phyloP scores from a whole-genome alignment of 352 stramenopile genomes.

The Phytophthora pisi region DNA sequence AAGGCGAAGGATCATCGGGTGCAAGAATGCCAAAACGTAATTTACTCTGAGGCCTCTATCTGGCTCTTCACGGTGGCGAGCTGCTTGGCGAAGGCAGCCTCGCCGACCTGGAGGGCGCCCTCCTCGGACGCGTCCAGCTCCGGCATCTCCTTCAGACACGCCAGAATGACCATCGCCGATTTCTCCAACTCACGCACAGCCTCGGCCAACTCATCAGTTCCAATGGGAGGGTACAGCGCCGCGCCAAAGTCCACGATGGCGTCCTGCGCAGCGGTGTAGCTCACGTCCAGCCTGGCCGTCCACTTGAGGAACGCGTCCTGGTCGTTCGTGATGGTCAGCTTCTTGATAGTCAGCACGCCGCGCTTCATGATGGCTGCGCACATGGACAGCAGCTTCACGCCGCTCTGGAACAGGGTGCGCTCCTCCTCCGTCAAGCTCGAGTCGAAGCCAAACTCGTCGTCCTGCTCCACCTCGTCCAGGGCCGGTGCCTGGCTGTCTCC shows the following conservation, averaged over 20 bases:
- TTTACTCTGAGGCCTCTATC: constrained; percentile 56
- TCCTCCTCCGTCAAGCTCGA: constrained; percentile 73
- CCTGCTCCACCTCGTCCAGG: constrained; percentile 61
- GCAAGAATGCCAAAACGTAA: constrained; percentile 15
- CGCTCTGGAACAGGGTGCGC: constrained; percentile 66
- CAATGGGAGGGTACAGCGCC: constrained; percentile 79
- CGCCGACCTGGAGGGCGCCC: constrained; percentile 48
- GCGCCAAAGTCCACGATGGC: constrained; percentile 83
- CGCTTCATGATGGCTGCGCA: constrained; percentile 78
- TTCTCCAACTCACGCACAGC: constrained; percentile 45
- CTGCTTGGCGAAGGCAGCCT: constrained; percentile 63
- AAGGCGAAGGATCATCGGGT: neutral
- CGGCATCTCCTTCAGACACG: constrained; percentile 57
- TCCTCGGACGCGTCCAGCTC: constrained; percentile 46
- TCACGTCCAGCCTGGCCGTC: constrained; percentile 68
- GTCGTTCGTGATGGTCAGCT: constrained; percentile 61
- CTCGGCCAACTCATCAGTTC: constrained; percentile 56
- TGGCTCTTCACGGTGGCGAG: constrained; percentile 58
- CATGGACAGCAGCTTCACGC: constrained; percentile 78
- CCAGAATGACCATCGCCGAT: constrained; percentile 45
- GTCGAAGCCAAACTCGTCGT: constrained; percentile 84
- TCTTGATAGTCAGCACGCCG: constrained; percentile 82
- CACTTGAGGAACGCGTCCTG: constrained; percentile 69
- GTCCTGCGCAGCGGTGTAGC: constrained; percentile 67
- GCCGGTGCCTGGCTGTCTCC: constrained; percentile 15